These are phyloP conservation scores for Yarrowia divulgata DNA, from an alignment of 805 yeast genomes.

Conservation along the genomic window DNA sequence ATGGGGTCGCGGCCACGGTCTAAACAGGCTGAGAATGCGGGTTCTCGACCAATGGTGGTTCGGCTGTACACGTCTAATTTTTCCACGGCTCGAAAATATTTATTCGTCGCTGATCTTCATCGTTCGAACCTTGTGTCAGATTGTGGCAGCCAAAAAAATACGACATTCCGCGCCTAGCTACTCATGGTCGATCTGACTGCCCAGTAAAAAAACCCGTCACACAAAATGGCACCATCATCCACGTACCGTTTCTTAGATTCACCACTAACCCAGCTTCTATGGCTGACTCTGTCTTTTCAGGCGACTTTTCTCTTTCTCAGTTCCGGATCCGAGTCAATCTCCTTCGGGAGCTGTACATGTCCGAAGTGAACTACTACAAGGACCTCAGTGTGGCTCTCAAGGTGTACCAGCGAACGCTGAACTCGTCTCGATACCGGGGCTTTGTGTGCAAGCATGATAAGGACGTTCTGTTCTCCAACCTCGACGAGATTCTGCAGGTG, in stretches of 20 bases:
- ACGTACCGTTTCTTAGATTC: not conserved
- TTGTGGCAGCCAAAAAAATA: not conserved
- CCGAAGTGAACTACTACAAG: constrained; percentile 51
- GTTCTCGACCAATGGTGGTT: too few species aligned
- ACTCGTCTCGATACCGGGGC: constrained; percentile 42
- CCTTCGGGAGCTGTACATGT: constrained; percentile 51
- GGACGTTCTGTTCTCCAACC: constrained; percentile 48
- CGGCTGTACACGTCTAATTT: too few species aligned
- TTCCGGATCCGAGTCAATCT: constrained; percentile 44
- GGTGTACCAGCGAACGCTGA: constrained; percentile 47
- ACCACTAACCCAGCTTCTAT: constrained; percentile 22
- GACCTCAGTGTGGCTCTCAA: constrained; percentile 52
- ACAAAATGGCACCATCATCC: not conserved
- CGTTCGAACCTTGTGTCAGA: not conserved
- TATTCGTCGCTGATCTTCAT: constrained; percentile 3
- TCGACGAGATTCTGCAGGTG: constrained; percentile 49
- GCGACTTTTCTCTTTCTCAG: constrained; percentile 28
- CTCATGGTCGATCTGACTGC: not conserved
- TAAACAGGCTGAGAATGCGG: too few species aligned
- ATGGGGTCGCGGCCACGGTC: too few species aligned
- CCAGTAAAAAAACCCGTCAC: not conserved
- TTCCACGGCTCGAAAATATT: too few species aligned
- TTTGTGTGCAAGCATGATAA: constrained; percentile 47
- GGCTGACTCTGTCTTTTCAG: constrained; percentile 8
- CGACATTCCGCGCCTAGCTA: not conserved